Percentiles rank a stretch among this genome's conserved stretches.
Conservation (phyloP, 2,329 filamentous ascomycete species). For the Trichoderma atroviride region DNA sequence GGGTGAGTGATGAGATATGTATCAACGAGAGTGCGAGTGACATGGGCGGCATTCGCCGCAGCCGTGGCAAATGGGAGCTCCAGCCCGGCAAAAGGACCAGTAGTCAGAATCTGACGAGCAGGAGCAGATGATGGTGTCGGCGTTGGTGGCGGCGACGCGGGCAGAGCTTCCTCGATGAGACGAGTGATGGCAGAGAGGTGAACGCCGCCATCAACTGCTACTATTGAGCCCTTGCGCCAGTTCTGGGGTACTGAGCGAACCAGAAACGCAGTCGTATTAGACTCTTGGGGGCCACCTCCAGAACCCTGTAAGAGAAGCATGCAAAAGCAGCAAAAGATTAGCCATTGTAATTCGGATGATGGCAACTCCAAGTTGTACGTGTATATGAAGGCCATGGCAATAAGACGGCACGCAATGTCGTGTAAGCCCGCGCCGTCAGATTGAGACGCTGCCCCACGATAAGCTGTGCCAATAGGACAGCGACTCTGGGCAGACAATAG, state of each 20-base stretch:
- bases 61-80: conserved; percentile 67
- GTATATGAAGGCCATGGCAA: background rate
- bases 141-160: conserved; percentile 36
- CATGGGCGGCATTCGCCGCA: conserved; percentile 76
- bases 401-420: background rate
- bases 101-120: conserved; percentile 56
- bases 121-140: conserved; percentile 28
- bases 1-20: conserved; percentile 93
- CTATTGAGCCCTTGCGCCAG: conserved; percentile 80
- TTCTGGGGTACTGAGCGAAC: conserved; percentile 77
- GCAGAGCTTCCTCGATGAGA: conserved; percentile 66
- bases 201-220: conserved; percentile 93
- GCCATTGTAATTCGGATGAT: conserved; percentile 34
- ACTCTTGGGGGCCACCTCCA: conserved; percentile 86
- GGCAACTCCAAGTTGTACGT: background rate
- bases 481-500: conserved; percentile 12
- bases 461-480: conserved; percentile 17
- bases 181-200: conserved; percentile 83
- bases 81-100: conserved; percentile 80
- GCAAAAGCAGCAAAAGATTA: conserved; percentile 24
- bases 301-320: conserved; percentile 63
- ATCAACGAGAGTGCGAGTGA: conserved; percentile 79
- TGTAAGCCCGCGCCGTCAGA: conserved; percentile 11
- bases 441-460: conserved; percentile 18
- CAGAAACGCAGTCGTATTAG: conserved; percentile 86